phyloP scores from a whole-genome alignment of 1,284 basidiomycete species.

The Melanopsichium pennsylvanicum region DNA sequence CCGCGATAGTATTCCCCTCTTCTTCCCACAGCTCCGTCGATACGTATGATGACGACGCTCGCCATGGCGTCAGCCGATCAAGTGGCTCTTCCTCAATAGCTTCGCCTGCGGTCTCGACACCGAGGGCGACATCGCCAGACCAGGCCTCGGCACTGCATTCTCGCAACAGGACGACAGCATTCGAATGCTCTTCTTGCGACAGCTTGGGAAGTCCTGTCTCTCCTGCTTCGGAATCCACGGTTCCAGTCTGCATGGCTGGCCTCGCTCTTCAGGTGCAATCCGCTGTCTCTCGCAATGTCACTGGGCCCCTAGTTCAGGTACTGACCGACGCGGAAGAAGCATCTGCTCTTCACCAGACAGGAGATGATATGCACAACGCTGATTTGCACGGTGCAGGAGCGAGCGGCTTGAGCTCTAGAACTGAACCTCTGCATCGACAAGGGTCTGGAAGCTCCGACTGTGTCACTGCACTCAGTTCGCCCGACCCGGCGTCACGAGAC shows the following conservation, averaged over 20 bases:
- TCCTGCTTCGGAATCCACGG: constrained; percentile 6
- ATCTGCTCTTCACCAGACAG: constrained; percentile 6
- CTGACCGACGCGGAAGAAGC: constrained; percentile 33
- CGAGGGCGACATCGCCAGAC: constrained; percentile 29
- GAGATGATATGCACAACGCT: background rate
- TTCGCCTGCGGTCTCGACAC: constrained; percentile 31
- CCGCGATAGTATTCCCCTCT: constrained; percentile 12
- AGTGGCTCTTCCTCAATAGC: constrained; percentile 26
- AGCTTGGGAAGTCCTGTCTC: constrained; percentile 7
- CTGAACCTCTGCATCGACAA: constrained; percentile 3
- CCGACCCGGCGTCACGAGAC: constrained; percentile 8
- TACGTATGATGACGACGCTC: background rate
- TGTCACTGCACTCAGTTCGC: constrained; percentile 27
- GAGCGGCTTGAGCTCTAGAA: background rate
- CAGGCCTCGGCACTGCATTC: background rate
- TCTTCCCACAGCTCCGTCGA: constrained; percentile 21
- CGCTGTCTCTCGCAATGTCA: constrained; percentile 40
- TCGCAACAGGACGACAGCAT: constrained; percentile 5
- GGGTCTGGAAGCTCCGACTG: constrained; percentile 15
- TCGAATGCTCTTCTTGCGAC: constrained; percentile 8
- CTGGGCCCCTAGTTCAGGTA: constrained; percentile 37
- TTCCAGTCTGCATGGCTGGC: constrained; percentile 27
- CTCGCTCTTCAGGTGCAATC: constrained; percentile 39
- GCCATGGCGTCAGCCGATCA: constrained; percentile 1
- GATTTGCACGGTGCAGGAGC: background rate